Evolutionary conservation across 73 alveolate species (phyloP).

Genomic region (Stentor roeselii): DNA sequence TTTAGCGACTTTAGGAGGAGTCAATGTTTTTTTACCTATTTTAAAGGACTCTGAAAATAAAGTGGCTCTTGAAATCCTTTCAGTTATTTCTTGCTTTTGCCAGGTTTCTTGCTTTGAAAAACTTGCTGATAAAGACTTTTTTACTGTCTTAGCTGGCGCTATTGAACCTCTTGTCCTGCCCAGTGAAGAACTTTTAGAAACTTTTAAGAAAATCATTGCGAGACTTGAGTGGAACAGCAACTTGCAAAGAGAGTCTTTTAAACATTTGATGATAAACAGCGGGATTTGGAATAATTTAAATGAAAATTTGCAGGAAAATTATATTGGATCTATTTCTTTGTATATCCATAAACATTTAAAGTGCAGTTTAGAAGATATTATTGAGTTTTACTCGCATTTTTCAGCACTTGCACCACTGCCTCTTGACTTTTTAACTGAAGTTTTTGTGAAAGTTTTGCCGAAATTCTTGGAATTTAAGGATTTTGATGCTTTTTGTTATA

Average conservation of each 20-base stretch:
- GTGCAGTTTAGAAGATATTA: background rate
- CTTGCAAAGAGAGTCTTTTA: background rate
- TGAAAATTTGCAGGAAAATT: background rate
- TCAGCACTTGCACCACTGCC: constrained; percentile 3
- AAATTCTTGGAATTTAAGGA: background rate
- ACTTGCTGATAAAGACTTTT: background rate
- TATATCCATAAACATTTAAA: background rate
- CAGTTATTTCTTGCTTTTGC: background rate
- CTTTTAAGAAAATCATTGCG: constrained; percentile 2
- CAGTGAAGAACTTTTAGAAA: constrained; percentile 17
- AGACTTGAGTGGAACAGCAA: background rate
- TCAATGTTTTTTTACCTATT: background rate
- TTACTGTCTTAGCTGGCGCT: background rate
- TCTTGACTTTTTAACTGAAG: background rate
- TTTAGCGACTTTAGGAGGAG: background rate
- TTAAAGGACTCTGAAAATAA: background rate
- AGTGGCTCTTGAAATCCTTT: background rate
- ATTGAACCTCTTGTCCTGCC: constrained; percentile 3
- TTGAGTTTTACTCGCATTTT: background rate
- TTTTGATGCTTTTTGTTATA: background rate
- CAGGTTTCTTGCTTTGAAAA: background rate
- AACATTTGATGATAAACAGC: background rate
- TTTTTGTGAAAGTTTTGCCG: background rate
- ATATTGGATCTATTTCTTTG: background rate
- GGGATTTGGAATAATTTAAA: background rate